A percentile compares a stretch with the other conserved stretches of the same genome.
Evolutionary conservation across 768 basidiomycete genomes (phyloP).

Genomic region (Pluteus cervinus): DNA sequence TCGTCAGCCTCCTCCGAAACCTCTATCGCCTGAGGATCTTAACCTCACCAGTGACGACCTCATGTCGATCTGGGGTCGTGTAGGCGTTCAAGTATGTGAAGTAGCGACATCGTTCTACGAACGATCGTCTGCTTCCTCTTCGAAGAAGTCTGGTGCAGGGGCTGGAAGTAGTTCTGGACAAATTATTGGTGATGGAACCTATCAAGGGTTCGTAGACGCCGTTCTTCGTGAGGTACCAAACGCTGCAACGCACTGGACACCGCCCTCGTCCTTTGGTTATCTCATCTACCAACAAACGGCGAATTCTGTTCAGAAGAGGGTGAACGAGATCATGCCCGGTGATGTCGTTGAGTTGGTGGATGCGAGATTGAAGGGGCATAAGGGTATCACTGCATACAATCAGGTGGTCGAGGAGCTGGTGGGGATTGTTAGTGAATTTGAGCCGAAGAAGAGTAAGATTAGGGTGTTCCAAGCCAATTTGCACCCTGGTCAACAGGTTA

Average conservation of each 20-base stretch:
- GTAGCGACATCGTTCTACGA: slow-evolving; percentile 62
- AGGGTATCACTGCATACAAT: slow-evolving; percentile 70
- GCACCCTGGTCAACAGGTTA: slow-evolving; percentile 76
- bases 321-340: slow-evolving; percentile 81
- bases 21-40: slow-evolving; percentile 21
- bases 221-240: slow-evolving; percentile 64
- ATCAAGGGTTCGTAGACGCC: slow-evolving; percentile 68
- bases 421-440: slow-evolving; percentile 78
- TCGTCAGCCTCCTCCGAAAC: slow-evolving; percentile 18
- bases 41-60: slow-evolving; percentile 59
- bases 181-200: slow-evolving; percentile 84
- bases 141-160: slow-evolving; percentile 67
- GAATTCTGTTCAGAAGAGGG: slow-evolving; percentile 58
- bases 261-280: slow-evolving; percentile 56
- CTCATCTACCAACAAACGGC: slow-evolving; percentile 71
- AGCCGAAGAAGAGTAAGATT: slow-evolving; percentile 83
- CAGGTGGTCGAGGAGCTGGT: slow-evolving; percentile 57
- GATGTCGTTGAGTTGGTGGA: slow-evolving; percentile 75
- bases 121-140: no score
- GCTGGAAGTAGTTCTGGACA: no score
- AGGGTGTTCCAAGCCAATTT: slow-evolving; percentile 83
- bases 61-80: slow-evolving; percentile 60
- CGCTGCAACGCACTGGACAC: slow-evolving; percentile 33
- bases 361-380: slow-evolving; percentile 72
- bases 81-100: slow-evolving; percentile 71